phyloP scores from a whole-genome alignment of 164 flowering plant species.

The Saururus chinensis region DNA sequence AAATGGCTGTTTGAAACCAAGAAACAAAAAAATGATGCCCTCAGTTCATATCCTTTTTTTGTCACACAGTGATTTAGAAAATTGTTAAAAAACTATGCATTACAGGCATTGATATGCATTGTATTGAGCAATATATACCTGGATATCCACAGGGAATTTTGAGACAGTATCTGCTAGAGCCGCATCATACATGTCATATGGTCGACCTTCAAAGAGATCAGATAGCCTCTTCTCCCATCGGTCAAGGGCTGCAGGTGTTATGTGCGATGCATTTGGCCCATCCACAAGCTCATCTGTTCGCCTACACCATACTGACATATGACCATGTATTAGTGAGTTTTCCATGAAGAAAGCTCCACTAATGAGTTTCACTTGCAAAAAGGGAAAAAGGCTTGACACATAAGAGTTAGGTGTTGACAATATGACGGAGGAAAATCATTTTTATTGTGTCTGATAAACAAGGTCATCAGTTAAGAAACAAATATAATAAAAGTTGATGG shows the following conservation, averaged over 20 bases:
- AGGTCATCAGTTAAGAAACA: too few relatives aligned
- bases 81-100: neutral
- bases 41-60: too few relatives aligned
- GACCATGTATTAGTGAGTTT: neutral
- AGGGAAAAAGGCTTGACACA: neutral
- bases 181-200: conserved; percentile 89
- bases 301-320: conserved; percentile 72
- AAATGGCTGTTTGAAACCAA: conserved; percentile 48
- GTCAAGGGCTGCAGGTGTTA: conserved; percentile 73
- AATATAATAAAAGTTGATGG: too few relatives aligned
- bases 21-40: neutral
- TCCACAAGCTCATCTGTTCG: conserved; percentile 92
- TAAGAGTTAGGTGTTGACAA: neutral
- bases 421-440: too few relatives aligned
- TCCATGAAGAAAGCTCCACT: neutral
- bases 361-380: neutral
- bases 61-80: too few relatives aligned
- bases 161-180: conserved; percentile 75
- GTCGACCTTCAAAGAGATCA: conserved; percentile 64
- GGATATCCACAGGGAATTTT: conserved; percentile 74
- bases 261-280: conserved; percentile 87
- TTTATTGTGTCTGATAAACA: too few relatives aligned
- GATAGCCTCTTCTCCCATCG: conserved; percentile 73
- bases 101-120: neutral
- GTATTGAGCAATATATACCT: conserved; percentile 24